phyloP scores from a whole-genome alignment of 2,329 filamentous ascomycete species.

The Trichoderma afroharzianum region DNA sequence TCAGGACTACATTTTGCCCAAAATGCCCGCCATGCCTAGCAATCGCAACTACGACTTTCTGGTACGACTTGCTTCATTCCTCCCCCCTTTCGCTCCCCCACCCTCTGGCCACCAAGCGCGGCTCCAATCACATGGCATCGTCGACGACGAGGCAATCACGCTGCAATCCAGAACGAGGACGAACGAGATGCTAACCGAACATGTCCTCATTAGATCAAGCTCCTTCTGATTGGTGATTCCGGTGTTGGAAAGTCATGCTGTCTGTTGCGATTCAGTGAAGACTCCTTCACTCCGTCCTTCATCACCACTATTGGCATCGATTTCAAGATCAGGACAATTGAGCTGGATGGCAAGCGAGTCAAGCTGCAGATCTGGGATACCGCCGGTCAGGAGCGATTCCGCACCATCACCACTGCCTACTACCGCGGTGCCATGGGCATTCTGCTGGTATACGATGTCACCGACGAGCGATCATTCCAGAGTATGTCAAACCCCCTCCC shows the following conservation, averaged over 20 bases:
- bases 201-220: conserved; percentile 70
- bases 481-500: conserved; percentile 54
- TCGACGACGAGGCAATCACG: conserved; percentile 1
- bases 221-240: conserved; percentile 93
- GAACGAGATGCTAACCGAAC: conserved; percentile 1
- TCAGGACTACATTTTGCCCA: not conserved
- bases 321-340: conserved; percentile 99
- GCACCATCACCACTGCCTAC: conserved; percentile 98
- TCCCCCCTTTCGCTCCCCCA: not conserved
- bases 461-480: conserved; percentile 91
- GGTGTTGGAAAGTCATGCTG: conserved; percentile 97
- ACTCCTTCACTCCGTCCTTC: conserved; percentile 95
- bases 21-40: conserved; percentile 70
- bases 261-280: conserved; percentile 92
- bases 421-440: conserved; percentile 99
- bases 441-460: conserved; percentile 95
- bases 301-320: conserved; percentile 99
- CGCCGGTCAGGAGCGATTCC: conserved; percentile 95
- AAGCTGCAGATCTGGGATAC: conserved; percentile 99
- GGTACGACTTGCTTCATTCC: conserved; percentile 51
- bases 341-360: conserved; percentile 96
- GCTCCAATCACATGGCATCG: not conserved
- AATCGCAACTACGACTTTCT: conserved; percentile 99
- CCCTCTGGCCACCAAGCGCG: not conserved
- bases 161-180: not conserved